Base-by-base conservation (phyloP, 23 red algal species). In the Gracilaria vermiculophylla region DNA sequence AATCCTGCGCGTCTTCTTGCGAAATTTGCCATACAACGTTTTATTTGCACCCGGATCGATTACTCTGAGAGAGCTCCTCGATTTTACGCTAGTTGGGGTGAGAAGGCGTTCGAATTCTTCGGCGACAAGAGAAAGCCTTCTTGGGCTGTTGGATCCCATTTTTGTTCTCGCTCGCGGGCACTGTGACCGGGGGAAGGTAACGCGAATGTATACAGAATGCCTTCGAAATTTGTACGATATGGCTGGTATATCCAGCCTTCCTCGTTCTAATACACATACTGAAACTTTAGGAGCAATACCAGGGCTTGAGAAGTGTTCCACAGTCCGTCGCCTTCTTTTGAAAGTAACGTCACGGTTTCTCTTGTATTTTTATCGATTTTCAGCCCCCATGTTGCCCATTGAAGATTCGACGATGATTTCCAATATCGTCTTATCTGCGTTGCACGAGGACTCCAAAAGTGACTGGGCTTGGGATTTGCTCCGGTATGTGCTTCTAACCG, bases 401-500 rank as follows among this genome's bases (percentile, higher is more conserved):
- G 49, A 54, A 7, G 65, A 86, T 45, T 0, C 62, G 28, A 14
- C 27, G 0, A 52, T 70, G 62, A 52, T 86, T 58, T 57, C 81
- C 4, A 86, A 69, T 15, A 65, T 86, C 44, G 50, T 56, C 14
- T 28, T 72, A 4, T 33, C 62, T 25, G 42, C 41, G 5, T 41
- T 86, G 21, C 20, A 44, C 43, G 61, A 70, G 32, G 81, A 86
- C 36, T 2, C 81, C 15, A 55, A 25, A 31, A 72, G 81, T 19
- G 62, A 55, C 62, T 70, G 62, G 34, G 27, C 43, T 70, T 86
- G 81, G 81, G 81, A 74, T 53, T 29, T 86, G 35, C 9, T 86
- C 5, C 60, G 62, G 45, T 57, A 36, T 72, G 81, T 74, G 2
- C 45, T 86, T 25, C 33, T 86, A 2, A 74, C 48, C 3, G 81